These are phyloP conservation scores for Solanum chacoense DNA, from an alignment of 305 asterid genomes.

Conservation along the genomic window DNA sequence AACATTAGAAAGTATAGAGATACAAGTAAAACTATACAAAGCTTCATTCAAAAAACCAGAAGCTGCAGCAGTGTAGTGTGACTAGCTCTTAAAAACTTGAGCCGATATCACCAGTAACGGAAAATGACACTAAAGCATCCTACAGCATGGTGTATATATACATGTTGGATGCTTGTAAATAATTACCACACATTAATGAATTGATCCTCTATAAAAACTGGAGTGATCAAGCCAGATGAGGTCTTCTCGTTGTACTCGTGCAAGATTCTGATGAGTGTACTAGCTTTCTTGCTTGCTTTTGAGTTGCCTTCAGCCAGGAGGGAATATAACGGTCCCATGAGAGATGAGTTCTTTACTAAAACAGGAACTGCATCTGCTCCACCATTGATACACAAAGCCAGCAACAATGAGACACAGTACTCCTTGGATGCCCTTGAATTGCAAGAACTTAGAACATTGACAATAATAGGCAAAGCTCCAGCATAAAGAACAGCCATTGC, in stretches of 20 bases:
- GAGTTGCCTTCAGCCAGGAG: slow-evolving; percentile 40
- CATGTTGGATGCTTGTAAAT: slow-evolving; percentile 14
- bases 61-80: slow-evolving; percentile 25
- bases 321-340: slow-evolving; percentile 51
- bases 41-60: slow-evolving; percentile 48
- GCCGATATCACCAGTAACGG: slow-evolving; percentile 23
- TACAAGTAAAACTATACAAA: slow-evolving; percentile 13
- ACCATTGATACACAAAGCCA: slow-evolving; percentile 46
- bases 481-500: slow-evolving; percentile 41
- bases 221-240: slow-evolving; percentile 19
- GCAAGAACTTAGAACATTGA: slow-evolving; percentile 33
- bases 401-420: slow-evolving; percentile 44
- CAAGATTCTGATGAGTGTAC: slow-evolving; percentile 55
- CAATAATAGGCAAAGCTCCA: slow-evolving; percentile 33
- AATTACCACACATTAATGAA: slow-evolving; percentile 53
- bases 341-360: slow-evolving; percentile 54
- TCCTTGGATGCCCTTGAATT: slow-evolving; percentile 39
- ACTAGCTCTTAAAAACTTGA: slow-evolving; percentile 48
- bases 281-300: slow-evolving; percentile 55
- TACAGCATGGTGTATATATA: slow-evolving; percentile 15
- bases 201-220: slow-evolving; percentile 40
- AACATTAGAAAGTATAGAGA: slow-evolving; percentile 8
- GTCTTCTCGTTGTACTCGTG: slow-evolving; percentile 49
- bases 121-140: neutral
- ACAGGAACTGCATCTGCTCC: slow-evolving; percentile 53